Evolutionary conservation across 345 rosid genomes (phyloP).

Genomic region (Diplotaxis tenuifolia): DNA sequence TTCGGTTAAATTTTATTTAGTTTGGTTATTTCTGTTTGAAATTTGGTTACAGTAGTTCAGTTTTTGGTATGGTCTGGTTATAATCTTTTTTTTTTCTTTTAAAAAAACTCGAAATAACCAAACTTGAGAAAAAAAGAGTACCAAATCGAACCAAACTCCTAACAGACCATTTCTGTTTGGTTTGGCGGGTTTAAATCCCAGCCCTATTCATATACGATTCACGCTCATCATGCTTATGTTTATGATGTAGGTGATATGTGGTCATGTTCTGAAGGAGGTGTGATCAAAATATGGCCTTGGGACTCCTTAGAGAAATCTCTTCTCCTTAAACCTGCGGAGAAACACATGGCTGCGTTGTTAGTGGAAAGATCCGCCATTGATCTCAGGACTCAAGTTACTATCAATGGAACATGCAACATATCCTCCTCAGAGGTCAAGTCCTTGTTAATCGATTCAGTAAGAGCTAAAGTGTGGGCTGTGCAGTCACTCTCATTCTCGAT

Average conservation of each 20-base stretch:
- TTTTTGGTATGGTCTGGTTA: too few relatives aligned
- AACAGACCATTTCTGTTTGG: too few relatives aligned
- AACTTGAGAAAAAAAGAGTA: too few relatives aligned
- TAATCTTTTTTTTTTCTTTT: too few relatives aligned
- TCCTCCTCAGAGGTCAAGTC: conserved; percentile 78
- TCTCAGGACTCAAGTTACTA: conserved; percentile 81
- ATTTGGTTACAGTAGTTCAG: too few relatives aligned
- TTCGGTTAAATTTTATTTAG: too few relatives aligned
- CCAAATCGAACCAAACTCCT: too few relatives aligned
- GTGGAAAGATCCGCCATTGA: conserved; percentile 82
- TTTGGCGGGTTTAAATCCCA: too few relatives aligned
- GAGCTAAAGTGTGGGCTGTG: conserved; percentile 80
- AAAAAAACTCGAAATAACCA: too few relatives aligned
- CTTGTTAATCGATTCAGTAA: conserved; percentile 53
- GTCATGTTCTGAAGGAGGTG: conserved; percentile 80
- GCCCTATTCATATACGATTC: not conserved
- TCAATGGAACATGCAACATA: conserved; percentile 65
- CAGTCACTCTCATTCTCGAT: conserved; percentile 66
- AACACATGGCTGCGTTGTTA: conserved; percentile 81
- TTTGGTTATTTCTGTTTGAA: too few relatives aligned
- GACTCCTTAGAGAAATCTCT: conserved; percentile 79
- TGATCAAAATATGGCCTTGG: conserved; percentile 82
- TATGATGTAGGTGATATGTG: conserved; percentile 72
- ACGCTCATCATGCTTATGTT: not conserved
- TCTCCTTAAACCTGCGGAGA: conserved; percentile 67